phyloP scores from a whole-genome alignment of 345 rosid species.

The Lepidium africanum region DNA sequence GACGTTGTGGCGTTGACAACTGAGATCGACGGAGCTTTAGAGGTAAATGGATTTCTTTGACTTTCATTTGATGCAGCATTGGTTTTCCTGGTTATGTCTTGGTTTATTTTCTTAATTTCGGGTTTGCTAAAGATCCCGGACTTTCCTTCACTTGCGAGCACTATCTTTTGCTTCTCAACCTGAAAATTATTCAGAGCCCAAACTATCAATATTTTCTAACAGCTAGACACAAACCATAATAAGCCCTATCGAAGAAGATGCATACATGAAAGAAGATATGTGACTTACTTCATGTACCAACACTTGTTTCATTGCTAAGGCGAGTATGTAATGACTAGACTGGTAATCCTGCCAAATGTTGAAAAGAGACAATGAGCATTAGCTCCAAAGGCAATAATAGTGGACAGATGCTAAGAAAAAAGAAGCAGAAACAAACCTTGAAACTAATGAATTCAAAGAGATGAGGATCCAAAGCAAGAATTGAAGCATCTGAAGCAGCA shows the following conservation, averaged over 20 bases:
- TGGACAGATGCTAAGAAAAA: slow-evolving; percentile 4
- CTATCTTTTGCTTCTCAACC: slow-evolving; percentile 84
- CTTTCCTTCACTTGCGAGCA: slow-evolving; percentile 55
- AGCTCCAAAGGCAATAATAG: neutral
- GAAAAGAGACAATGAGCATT: slow-evolving; percentile 22
- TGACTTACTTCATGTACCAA: slow-evolving; percentile 74
- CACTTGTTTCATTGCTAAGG: slow-evolving; percentile 75
- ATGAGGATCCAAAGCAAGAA: slow-evolving; percentile 69
- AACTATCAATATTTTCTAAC: neutral
- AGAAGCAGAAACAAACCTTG: slow-evolving; percentile 47
- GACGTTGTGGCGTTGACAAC: slow-evolving; percentile 28
- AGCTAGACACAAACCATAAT: neutral
- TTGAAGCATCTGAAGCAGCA: slow-evolving; percentile 40
- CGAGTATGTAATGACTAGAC: slow-evolving; percentile 50
- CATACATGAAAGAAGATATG: neutral
- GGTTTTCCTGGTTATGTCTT: slow-evolving; percentile 21
- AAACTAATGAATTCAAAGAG: slow-evolving; percentile 56
- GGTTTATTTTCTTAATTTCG: slow-evolving; percentile 31
- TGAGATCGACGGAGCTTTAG: slow-evolving; percentile 25
- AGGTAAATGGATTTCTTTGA: slow-evolving; percentile 23
- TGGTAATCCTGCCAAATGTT: slow-evolving; percentile 48
- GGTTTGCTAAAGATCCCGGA: slow-evolving; percentile 28
- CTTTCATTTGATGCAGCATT: slow-evolving; percentile 23
- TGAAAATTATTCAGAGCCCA: slow-evolving; percentile 18
- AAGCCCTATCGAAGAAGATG: neutral